phyloP scores from a whole-genome alignment of 163 green algal genomes.

The Scenedesmus sp. region DNA sequence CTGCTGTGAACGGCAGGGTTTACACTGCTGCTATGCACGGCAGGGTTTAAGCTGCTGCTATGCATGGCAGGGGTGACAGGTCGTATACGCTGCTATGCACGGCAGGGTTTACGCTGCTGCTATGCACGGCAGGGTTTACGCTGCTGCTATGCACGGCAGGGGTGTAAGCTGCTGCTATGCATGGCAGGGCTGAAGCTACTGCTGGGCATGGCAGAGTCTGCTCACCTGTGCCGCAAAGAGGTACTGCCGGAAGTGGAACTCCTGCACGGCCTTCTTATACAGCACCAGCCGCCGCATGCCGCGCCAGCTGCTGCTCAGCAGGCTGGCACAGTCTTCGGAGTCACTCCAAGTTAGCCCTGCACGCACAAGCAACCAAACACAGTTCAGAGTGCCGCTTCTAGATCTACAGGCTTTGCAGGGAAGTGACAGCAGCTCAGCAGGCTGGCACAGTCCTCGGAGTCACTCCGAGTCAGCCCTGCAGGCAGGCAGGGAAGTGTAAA shows the following conservation, averaged over 20 bases:
- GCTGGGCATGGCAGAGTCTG: too few relatives aligned
- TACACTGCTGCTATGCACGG: too few relatives aligned
- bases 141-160: too few relatives aligned
- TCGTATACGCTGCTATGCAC: too few relatives aligned
- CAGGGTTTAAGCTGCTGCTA: too few relatives aligned
- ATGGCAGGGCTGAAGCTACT: too few relatives aligned
- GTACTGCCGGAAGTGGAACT: slow-evolving; percentile 82
- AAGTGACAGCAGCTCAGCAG: slow-evolving; percentile 71
- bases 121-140: too few relatives aligned
- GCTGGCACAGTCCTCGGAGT: slow-evolving; percentile 66
- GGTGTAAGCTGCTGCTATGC: too few relatives aligned
- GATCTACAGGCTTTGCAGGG: not conserved
- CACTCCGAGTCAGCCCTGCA: slow-evolving; percentile 23
- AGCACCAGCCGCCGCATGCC: slow-evolving; percentile 65
- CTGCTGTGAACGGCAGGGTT: too few relatives aligned
- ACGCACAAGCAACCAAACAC: not conserved
- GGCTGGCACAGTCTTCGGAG: slow-evolving; percentile 66
- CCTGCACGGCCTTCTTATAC: slow-evolving; percentile 55
- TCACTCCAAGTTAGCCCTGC: slow-evolving; percentile 39
- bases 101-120: too few relatives aligned
- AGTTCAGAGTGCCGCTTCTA: not conserved
- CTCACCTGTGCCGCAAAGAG: slow-evolving; percentile 83
- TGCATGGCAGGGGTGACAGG: too few relatives aligned
- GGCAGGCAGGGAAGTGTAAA: not conserved
- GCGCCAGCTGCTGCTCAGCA: slow-evolving; percentile 73